Evolutionary conservation across 805 yeast genomes (phyloP).

Genomic region (Isabelozyma heimii): DNA sequence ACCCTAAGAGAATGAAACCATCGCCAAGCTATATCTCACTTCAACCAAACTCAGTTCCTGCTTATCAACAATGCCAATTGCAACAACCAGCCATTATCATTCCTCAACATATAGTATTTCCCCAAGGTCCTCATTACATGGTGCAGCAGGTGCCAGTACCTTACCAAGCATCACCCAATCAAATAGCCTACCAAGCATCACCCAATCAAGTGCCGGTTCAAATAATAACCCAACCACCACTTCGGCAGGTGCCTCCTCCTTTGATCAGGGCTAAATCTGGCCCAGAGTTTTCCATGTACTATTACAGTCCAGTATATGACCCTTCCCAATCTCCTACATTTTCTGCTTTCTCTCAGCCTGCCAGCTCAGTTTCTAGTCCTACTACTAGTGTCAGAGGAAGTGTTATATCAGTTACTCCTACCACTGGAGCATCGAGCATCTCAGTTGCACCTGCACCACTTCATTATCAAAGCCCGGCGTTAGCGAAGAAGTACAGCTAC

Average conservation of each 20-base stretch:
- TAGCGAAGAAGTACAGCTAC: background rate
- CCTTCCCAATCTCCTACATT: background rate
- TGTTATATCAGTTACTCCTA: background rate
- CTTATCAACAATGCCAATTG: conserved; percentile 2
- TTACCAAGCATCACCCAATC: background rate
- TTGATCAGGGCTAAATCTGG: background rate
- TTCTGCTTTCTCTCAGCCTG: background rate
- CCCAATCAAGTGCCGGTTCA: background rate
- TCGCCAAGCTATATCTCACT: conserved; percentile 7
- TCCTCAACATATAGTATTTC: conserved; percentile 5
- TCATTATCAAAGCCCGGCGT: too few relatives aligned
- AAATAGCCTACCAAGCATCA: background rate
- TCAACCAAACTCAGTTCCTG: background rate
- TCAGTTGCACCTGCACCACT: background rate
- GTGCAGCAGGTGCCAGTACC: background rate
- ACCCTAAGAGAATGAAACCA: conserved; percentile 4
- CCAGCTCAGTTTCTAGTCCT: background rate
- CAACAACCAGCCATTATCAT: conserved; percentile 3
- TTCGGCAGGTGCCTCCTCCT: conserved; percentile 1
- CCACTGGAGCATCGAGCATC: background rate
- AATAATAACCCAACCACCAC: conserved; percentile 4
- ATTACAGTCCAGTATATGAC: background rate
- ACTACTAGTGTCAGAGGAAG: background rate
- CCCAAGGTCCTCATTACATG: background rate
- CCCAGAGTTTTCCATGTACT: background rate